Evolutionary conservation across 2,329 filamentous ascomycete genomes (phyloP).

Genomic region (Pseudogymnoascus sp.): DNA sequence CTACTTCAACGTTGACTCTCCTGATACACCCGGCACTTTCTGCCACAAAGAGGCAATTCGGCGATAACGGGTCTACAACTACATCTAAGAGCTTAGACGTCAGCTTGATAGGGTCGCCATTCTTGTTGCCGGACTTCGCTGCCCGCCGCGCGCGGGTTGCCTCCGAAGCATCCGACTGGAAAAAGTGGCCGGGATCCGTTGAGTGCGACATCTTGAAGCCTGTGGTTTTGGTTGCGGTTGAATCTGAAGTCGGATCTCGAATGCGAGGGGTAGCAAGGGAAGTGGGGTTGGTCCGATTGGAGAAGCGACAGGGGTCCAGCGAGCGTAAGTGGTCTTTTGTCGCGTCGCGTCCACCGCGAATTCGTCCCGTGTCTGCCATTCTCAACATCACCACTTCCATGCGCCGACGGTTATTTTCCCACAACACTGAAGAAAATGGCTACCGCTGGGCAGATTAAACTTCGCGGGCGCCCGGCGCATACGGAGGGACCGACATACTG

Average conservation of each 20-base stretch:
- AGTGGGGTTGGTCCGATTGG: constrained; percentile 2
- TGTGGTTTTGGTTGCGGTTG: background rate
- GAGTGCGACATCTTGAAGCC: constrained; percentile 51
- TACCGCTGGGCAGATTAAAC: constrained; percentile 33
- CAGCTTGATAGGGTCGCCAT: constrained; percentile 72
- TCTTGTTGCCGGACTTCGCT: constrained; percentile 64
- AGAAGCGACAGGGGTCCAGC: constrained; percentile 15
- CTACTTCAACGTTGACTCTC: constrained; percentile 66
- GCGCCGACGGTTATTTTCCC: constrained; percentile 12
- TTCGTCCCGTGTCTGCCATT: constrained; percentile 10
- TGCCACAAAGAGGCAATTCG: constrained; percentile 62
- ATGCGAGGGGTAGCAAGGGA: background rate
- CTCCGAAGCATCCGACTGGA: constrained; percentile 62
- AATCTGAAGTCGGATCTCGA: background rate
- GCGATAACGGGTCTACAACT: constrained; percentile 54
- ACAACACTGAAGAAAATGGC: constrained; percentile 22
- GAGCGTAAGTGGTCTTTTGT: constrained; percentile 13
- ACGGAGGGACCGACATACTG: constrained; percentile 81
- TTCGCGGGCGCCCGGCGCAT: constrained; percentile 62
- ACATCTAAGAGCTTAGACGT: constrained; percentile 81
- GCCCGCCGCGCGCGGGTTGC: constrained; percentile 48
- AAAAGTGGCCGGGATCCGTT: constrained; percentile 72
- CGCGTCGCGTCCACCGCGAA: constrained; percentile 15
- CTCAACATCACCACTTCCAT: constrained; percentile 12
- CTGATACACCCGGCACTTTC: constrained; percentile 80